Evolutionary conservation across 2,329 filamentous ascomycete species (phyloP), one percentile per base, ranked within the genome.

Genomic region (Aspergillus arachidicola): DNA sequence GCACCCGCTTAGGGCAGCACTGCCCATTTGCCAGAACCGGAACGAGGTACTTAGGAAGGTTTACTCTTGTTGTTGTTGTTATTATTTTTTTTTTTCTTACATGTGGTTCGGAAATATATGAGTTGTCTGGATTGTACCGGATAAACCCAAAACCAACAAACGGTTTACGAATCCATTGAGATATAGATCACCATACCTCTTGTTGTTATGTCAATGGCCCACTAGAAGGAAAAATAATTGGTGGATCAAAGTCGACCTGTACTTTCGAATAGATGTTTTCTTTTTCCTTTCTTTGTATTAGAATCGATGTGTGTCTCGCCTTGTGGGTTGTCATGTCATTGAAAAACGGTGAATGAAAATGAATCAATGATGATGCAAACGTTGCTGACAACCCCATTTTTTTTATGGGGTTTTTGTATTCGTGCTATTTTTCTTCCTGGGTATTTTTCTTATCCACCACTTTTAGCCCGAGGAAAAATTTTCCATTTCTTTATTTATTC

Each of bases 261-360:
- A 50, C 23, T 50, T 50, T 26, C 7, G 46, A 30, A 16, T 50
- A 16, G 32, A 46, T 23, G 56, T 46, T 36, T 45, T 54, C 51
- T 62, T 58, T 55, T 34, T 58, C 16, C 38, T 57, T 53, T 36
- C 54, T 57, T 28, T 57, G 23, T 61, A 58, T 50, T 58, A 53
- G 23, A 28, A 43, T n/a, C 43, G 28, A 14, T 58, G 19, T 58
- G 51, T 43, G 51, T 43, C 34, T 55, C 54, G 51, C 36, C 32
- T 21, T 56, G 45, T 48, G 56, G 41, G 28, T 38, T 58, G 45
- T 56, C 26, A 26, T 58, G 45, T 56, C 26, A 26, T 21, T 12
- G 45, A 26, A 50, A 19, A 30, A 59, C 23, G n/a, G 16, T 57
- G 23, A 36, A 56, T 53, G n/a, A 46, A 11, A 46, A 48, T 50